Percentiles rank a stretch among this genome's conserved stretches.
These are phyloP conservation scores for Orbilia ellipsospora DNA, from an alignment of 2,329 filamentous ascomycete species.

Conservation along the genomic window DNA sequence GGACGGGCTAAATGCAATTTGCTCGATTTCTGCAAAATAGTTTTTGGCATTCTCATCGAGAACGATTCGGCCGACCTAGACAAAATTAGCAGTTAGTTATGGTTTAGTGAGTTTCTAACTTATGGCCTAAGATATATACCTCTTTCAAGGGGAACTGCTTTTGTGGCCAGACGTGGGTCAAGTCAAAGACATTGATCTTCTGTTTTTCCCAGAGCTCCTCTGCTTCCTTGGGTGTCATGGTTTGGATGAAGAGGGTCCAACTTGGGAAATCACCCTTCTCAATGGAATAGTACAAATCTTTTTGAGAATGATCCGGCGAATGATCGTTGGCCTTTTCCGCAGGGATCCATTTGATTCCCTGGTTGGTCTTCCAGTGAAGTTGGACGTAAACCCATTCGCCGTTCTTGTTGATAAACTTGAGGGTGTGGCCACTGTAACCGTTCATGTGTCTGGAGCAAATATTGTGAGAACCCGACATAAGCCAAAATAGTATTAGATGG, in stretches of 20 bases:
- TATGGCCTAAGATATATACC: background rate
- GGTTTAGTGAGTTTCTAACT: background rate
- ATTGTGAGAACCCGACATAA: background rate
- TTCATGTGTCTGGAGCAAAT: slow-evolving; percentile 38
- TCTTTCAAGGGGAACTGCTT: slow-evolving; percentile 66
- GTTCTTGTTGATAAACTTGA: slow-evolving; percentile 64
- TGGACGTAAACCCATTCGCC: slow-evolving; percentile 67
- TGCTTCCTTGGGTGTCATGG: slow-evolving; percentile 68
- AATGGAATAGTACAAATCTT: slow-evolving; percentile 65
- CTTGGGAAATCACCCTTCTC: slow-evolving; percentile 64
- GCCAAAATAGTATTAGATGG: no score
- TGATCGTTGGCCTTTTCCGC: slow-evolving; percentile 61
- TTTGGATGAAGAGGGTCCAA: slow-evolving; percentile 69
- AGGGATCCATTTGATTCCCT: slow-evolving; percentile 65
- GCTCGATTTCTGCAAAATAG: slow-evolving; percentile 76
- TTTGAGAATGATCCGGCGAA: slow-evolving; percentile 62
- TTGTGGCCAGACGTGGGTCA: slow-evolving; percentile 69
- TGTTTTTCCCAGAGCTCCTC: slow-evolving; percentile 62
- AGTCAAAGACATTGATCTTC: slow-evolving; percentile 68
- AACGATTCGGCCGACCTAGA: slow-evolving; percentile 66
- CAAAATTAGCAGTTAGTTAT: background rate
- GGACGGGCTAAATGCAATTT: slow-evolving; percentile 75
- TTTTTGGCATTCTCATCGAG: slow-evolving; percentile 70
- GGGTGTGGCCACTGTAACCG: slow-evolving; percentile 63
- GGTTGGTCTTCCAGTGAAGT: slow-evolving; percentile 66